These are phyloP conservation scores for Xylaria telfairii DNA, from an alignment of 495 filamentous ascomycete genomes.

Conservation along the genomic window DNA sequence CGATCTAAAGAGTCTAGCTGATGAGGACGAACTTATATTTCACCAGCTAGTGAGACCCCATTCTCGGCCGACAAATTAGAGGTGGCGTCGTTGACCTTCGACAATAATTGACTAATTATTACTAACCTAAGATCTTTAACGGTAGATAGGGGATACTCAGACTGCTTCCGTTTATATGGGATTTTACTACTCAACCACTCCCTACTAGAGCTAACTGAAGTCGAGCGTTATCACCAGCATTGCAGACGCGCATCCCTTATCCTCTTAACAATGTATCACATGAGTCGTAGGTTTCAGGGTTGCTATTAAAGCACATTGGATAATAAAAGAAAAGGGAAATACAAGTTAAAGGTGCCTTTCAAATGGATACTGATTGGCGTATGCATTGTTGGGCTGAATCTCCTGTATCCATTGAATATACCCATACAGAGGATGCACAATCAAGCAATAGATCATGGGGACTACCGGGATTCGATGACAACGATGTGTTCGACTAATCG, in stretches of 20 bases:
- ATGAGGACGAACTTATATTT: neutral
- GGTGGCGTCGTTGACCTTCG: neutral
- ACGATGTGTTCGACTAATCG: neutral
- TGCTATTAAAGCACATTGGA: neutral
- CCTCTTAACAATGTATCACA: too few species aligned
- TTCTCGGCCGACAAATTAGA: neutral
- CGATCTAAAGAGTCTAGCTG: neutral
- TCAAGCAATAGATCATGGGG: neutral
- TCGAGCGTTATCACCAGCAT: neutral
- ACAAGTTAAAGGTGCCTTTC: neutral
- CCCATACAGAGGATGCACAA: neutral
- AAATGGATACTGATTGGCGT: neutral
- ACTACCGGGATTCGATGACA: neutral
- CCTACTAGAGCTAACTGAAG: neutral
- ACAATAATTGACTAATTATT: neutral
- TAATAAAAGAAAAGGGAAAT: neutral
- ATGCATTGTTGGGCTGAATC: neutral
- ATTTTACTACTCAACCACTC: neutral
- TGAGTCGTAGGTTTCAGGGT: neutral
- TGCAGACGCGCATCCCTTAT: neutral
- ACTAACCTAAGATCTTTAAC: neutral
- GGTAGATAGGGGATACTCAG: neutral
- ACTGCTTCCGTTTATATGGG: neutral
- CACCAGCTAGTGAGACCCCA: neutral
- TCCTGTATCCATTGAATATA: too few species aligned